Base-by-base conservation (phyloP, 2,329 filamentous ascomycete species). In the Trichoderma polysporum region DNA sequence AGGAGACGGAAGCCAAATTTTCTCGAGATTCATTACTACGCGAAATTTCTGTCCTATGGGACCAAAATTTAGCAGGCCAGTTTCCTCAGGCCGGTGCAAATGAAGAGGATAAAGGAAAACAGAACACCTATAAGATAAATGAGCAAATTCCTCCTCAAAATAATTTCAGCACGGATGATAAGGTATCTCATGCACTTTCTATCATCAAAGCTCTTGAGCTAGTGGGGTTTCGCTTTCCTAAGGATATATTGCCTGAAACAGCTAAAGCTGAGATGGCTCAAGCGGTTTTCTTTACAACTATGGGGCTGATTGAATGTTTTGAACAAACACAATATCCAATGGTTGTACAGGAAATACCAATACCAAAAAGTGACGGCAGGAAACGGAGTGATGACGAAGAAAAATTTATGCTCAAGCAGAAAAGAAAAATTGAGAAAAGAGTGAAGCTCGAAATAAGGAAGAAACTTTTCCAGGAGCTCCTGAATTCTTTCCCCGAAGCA, bases 241-340 rank as follows among this genome's bases (percentile, higher is more conserved):
- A 17, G n/a, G 66, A 67, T 2, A 52, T 67, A n/a, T 65, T 35
- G 5, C 52, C 31, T 12, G 66, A 67, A 37, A 65, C 66, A 4
- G 66, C 66, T 4, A 57, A 49, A 49, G 35, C 52, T 5, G 66
- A 67, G 31, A 67, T 67, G 39, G 41, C 66, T 2, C 66, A 63
- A 49, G 49, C 66, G 4, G 60, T 67, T 8, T 67, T 56, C 39
- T 63, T 67, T 39, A 39, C 60, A 13, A 52, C 66, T 10, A 49
- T 33, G 8, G 39, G 53, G 9, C 17, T 57, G n/a, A 39, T 47
- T 9, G 59, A 65, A 39, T 54, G 66, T 19, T 52, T 39, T 19
- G 50, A 63, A 13, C 25, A 63, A 50, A 57, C 27, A 4, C 41
- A 54, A 19, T 33, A 33, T 29, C 47, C 53, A 5, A 41, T 52